A percentile compares a stretch with the other conserved stretches of the same genome.
Evolutionary conservation across 129 eudicot species (phyloP).

Genomic region (Oenanthe sinensis): DNA sequence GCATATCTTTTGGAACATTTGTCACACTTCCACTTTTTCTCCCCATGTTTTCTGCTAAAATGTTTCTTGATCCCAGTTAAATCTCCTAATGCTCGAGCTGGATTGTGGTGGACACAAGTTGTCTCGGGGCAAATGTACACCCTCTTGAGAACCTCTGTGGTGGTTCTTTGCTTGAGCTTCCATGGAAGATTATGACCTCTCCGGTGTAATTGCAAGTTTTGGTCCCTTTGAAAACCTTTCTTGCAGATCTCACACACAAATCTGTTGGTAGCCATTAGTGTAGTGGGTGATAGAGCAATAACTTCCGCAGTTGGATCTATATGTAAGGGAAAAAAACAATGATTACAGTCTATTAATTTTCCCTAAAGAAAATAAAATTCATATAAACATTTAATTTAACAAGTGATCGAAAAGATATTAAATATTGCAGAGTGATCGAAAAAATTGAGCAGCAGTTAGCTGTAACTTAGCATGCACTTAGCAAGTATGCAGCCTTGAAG

Average conservation of each 20-base stretch:
- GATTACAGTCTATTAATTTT: neutral
- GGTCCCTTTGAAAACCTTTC: conserved; percentile 89
- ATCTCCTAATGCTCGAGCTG: conserved; percentile 70
- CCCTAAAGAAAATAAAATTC: no score
- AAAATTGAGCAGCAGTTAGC: neutral
- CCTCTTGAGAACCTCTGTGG: conserved; percentile 45
- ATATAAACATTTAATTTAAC: neutral
- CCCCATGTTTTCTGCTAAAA: conserved; percentile 81
- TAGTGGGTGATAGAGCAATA: conserved; percentile 73
- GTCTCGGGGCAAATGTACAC: conserved; percentile 82
- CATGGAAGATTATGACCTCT: conserved; percentile 89
- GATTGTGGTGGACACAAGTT: conserved; percentile 66
- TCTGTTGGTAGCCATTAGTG: conserved; percentile 81
- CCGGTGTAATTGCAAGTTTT: conserved; percentile 69
- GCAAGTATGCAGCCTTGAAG: neutral
- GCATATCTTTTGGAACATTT: conserved; percentile 75
- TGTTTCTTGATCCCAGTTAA: conserved; percentile 87
- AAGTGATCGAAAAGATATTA: neutral
- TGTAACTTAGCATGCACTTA: neutral
- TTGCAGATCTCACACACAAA: conserved; percentile 80
- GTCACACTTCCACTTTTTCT: conserved; percentile 89
- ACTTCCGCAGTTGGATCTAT: conserved; percentile 80
- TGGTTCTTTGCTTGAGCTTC: conserved; percentile 66
- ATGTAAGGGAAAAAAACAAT: neutral
- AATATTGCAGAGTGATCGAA: neutral